phyloP scores from a whole-genome alignment of 2,329 filamentous ascomycete genomes.

The Diplodia sapinea region DNA sequence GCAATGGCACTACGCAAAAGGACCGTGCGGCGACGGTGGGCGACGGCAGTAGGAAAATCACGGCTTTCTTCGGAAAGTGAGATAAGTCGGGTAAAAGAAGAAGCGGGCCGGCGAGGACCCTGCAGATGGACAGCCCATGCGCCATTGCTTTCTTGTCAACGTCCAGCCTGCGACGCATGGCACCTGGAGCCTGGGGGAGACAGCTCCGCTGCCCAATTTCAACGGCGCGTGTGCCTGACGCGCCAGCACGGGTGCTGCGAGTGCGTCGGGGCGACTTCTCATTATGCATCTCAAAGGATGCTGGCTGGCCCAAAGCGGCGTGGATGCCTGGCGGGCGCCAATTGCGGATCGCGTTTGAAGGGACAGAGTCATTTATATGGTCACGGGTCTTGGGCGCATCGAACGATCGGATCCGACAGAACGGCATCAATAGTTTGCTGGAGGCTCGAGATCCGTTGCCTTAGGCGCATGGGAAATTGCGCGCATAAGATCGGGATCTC shows the following conservation, averaged over 20 bases:
- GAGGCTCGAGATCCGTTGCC: slow-evolving; percentile 20
- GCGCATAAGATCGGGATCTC: slow-evolving; percentile 26
- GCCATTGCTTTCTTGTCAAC: too few relatives aligned
- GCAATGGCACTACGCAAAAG: slow-evolving; percentile 54
- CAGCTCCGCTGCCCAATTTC: not conserved
- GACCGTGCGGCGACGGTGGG: slow-evolving; percentile 33
- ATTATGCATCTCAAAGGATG: not conserved
- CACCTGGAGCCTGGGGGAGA: not conserved
- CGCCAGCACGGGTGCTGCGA: slow-evolving; percentile 2
- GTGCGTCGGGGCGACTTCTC: slow-evolving; percentile 3
- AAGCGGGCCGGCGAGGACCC: slow-evolving; percentile 14
- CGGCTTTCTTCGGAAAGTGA: slow-evolving; percentile 61
- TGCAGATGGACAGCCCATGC: slow-evolving; percentile 10
- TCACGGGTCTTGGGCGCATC: slow-evolving; percentile 23
- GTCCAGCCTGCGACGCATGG: too few relatives aligned
- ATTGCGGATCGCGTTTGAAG: slow-evolving; percentile 22
- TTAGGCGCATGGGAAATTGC: slow-evolving; percentile 26
- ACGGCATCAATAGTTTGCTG: slow-evolving; percentile 27
- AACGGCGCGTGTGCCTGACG: slow-evolving; percentile 4
- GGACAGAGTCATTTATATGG: slow-evolving; percentile 29
- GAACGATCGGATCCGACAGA: slow-evolving; percentile 26
- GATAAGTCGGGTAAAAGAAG: slow-evolving; percentile 25
- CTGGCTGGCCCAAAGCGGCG: slow-evolving; percentile 14
- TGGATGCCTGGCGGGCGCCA: slow-evolving; percentile 14
- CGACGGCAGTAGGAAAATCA: slow-evolving; percentile 63